These are phyloP conservation scores for Suillus luteus DNA, from an alignment of 768 basidiomycete genomes.

Conservation along the genomic window DNA sequence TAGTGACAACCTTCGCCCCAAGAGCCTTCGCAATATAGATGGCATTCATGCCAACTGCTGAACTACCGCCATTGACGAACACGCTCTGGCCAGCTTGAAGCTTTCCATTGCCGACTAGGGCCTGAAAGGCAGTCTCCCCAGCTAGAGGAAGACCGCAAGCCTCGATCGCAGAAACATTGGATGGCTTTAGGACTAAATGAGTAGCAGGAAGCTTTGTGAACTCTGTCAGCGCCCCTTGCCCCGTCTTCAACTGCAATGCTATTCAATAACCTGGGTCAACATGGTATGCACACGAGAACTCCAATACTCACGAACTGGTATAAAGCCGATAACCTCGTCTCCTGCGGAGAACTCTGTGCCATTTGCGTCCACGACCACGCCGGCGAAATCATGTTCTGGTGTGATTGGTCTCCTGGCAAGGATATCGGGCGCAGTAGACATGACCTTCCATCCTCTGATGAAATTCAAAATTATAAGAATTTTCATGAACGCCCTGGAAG, in stretches of 20 bases:
- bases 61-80: constrained; percentile 72
- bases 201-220: constrained; percentile 50
- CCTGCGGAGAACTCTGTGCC: constrained; percentile 54
- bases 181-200: constrained; percentile 36
- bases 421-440: constrained; percentile 49
- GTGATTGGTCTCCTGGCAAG: constrained; percentile 50
- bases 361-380: constrained; percentile 58
- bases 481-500: background rate
- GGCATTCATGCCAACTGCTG: constrained; percentile 66
- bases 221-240: constrained; percentile 60
- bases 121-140: constrained; percentile 59
- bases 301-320: constrained; percentile 38
- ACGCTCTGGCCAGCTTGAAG: constrained; percentile 61
- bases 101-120: constrained; percentile 47
- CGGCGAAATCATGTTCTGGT: constrained; percentile 65
- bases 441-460: constrained; percentile 59
- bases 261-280: constrained; percentile 6
- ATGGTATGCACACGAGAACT: background rate
- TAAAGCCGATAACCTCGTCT: constrained; percentile 64
- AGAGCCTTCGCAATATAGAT: constrained; percentile 72
- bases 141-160: constrained; percentile 65
- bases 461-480: background rate
- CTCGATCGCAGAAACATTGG: constrained; percentile 51
- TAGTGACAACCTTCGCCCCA: constrained; percentile 58
- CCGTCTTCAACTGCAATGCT: constrained; percentile 37